These are phyloP conservation scores for Aplosporella prunicola DNA, from an alignment of 2,329 filamentous ascomycete species.

Conservation along the genomic window DNA sequence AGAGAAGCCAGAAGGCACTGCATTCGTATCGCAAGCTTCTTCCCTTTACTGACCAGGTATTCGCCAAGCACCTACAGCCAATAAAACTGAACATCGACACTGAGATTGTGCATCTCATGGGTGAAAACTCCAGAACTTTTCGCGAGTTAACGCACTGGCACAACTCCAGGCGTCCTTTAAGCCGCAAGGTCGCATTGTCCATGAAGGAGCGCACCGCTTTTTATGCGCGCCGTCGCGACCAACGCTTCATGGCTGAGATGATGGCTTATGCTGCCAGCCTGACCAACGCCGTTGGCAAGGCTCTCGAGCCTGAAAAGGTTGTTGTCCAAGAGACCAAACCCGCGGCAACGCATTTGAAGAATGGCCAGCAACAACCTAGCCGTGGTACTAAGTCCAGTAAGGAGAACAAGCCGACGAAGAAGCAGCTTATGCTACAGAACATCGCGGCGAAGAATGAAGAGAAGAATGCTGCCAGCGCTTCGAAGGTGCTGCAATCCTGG, in stretches of 20 bases:
- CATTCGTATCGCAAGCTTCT: constrained; percentile 22
- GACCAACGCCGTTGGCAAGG: constrained; percentile 54
- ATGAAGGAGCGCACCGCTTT: constrained; percentile 26
- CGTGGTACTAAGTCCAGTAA: neutral
- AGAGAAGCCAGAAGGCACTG: neutral
- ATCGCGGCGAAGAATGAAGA: constrained; percentile 33
- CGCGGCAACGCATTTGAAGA: neutral
- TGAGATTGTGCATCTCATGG: constrained; percentile 21
- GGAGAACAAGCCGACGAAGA: constrained; percentile 14
- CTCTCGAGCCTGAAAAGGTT: constrained; percentile 55
- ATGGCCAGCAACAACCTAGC: neutral
- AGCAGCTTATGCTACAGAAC: constrained; percentile 36
- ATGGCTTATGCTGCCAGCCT: constrained; percentile 60
- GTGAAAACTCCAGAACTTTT: constrained; percentile 32
- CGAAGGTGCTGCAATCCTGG: constrained; percentile 39
- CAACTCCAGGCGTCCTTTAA: constrained; percentile 45
- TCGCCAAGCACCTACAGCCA: constrained; percentile 39
- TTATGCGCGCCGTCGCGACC: constrained; percentile 42
- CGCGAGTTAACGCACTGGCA: constrained; percentile 52
- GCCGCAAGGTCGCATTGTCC: constrained; percentile 26
- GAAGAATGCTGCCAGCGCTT: constrained; percentile 32
- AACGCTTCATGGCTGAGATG: constrained; percentile 59
- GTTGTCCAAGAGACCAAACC: constrained; percentile 33
- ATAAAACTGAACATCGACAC: constrained; percentile 31
- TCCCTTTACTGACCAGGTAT: constrained; percentile 39